phyloP scores from a whole-genome alignment of 192 early-diverging fungal genomes.

The Hyaloraphidium curvatum region DNA sequence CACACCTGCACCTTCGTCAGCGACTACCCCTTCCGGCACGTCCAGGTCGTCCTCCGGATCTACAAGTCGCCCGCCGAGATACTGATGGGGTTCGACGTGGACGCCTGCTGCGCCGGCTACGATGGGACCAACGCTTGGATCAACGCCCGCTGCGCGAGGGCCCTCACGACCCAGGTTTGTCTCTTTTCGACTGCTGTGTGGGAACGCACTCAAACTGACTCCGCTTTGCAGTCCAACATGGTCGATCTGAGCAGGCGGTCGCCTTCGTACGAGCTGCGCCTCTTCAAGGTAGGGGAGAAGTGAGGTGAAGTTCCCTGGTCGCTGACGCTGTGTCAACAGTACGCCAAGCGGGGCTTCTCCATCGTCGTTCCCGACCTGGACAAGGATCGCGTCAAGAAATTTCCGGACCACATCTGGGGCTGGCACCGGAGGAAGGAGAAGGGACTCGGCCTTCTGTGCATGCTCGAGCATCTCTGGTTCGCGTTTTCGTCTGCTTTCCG shows the following conservation, averaged over 20 bases:
- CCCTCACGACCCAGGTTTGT: too few relatives aligned
- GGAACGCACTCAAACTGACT: too few relatives aligned
- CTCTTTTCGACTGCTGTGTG: too few relatives aligned
- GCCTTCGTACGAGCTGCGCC: constrained; percentile 7
- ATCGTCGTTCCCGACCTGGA: neutral
- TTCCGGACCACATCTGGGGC: neutral
- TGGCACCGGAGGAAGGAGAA: neutral
- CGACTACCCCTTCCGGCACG: constrained; percentile 11
- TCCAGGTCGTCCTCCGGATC: constrained; percentile 11
- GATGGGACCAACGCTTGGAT: constrained; percentile 8
- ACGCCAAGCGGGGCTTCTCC: neutral
- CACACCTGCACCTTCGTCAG: constrained; percentile 7
- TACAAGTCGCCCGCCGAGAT: constrained; percentile 15
- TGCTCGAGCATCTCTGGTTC: neutral
- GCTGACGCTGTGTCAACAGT: too few relatives aligned
- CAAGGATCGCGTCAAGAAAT: neutral
- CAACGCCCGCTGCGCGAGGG: neutral
- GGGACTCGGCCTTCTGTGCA: neutral
- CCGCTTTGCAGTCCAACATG: constrained; percentile 6
- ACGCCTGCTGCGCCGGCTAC: constrained; percentile 9
- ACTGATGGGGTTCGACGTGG: constrained; percentile 13
- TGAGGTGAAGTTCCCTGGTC: too few relatives aligned
- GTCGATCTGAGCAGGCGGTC: constrained; percentile 13
- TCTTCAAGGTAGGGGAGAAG: too few relatives aligned
- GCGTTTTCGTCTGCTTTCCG: neutral